Evolutionary conservation across 495 filamentous ascomycete species (phyloP).

Genomic region (Tetracladium setigerum): DNA sequence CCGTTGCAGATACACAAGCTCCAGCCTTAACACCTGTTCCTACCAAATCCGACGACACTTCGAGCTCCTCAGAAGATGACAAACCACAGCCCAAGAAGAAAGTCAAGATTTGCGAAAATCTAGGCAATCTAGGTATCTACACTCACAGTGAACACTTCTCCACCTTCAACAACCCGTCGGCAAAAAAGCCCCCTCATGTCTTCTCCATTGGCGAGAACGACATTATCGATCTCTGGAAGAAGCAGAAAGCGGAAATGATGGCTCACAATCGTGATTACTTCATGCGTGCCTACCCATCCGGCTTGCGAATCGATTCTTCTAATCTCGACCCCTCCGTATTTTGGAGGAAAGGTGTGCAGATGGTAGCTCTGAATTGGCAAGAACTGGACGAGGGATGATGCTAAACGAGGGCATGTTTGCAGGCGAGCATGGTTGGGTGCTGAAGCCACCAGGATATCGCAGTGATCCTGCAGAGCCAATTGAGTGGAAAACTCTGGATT

Average conservation of each 20-base stretch:
- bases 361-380: conserved; percentile 95
- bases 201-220: conserved; percentile 80
- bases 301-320: conserved; percentile 71
- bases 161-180: conserved; percentile 41
- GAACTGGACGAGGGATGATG: conserved; percentile 91
- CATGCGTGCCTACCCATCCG: conserved; percentile 86
- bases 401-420: conserved; percentile 90
- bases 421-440: conserved; percentile 70
- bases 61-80: conserved; percentile 26
- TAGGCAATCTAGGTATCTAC: conserved; percentile 74
- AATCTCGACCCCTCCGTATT: conserved; percentile 78
- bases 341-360: conserved; percentile 86
- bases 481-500: conserved; percentile 28
- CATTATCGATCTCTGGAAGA: conserved; percentile 63
- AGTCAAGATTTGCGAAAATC: conserved; percentile 64
- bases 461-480: conserved; percentile 23
- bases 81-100: conserved; percentile 28
- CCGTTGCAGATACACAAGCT: conserved; percentile 35
- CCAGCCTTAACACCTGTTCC: conserved; percentile 18
- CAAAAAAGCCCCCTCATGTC: conserved; percentile 69
- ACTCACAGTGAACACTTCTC: conserved; percentile 75
- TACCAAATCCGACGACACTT: conserved; percentile 11
- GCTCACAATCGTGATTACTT: conserved; percentile 75
- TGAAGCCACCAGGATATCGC: conserved; percentile 69
- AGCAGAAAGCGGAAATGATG: conserved; percentile 53